These are phyloP conservation scores for Nemania abortiva DNA, from an alignment of 2,329 filamentous ascomycete species.

Conservation along the genomic window DNA sequence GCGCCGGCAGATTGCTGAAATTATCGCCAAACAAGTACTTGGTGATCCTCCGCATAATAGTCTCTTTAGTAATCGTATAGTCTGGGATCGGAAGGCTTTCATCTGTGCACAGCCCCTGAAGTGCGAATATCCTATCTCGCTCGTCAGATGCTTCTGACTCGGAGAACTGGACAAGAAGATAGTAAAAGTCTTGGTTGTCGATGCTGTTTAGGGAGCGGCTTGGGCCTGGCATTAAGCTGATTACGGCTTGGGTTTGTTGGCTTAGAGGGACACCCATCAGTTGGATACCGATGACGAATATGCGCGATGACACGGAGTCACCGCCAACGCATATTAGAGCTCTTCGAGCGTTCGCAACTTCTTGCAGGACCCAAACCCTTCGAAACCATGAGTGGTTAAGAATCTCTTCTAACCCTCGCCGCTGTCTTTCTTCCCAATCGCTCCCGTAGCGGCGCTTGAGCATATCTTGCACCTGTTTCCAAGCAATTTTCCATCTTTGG, in stretches of 20 bases:
- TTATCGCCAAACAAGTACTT: too few species aligned
- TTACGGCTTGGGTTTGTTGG: background rate
- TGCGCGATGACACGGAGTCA: background rate
- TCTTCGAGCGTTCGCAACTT: background rate
- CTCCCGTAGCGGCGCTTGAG: too few species aligned
- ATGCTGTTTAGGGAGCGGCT: too few species aligned
- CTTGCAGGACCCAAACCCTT: slow-evolving; percentile 6
- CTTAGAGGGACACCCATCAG: background rate
- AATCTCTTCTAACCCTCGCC: background rate
- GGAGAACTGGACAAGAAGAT: background rate
- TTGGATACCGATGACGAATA: background rate
- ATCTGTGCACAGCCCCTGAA: background rate
- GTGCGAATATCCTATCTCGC: slow-evolving; percentile 1
- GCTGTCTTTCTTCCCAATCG: background rate
- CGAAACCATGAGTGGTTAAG: background rate
- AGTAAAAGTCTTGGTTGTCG: background rate
- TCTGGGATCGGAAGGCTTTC: background rate
- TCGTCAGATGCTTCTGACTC: background rate
- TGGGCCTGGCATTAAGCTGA: background rate
- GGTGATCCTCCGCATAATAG: background rate
- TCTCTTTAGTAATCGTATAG: background rate
- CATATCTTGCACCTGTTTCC: background rate
- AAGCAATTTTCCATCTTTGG: background rate
- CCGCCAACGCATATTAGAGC: background rate
- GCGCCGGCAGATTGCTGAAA: too few species aligned